phyloP scores from a whole-genome alignment of 305 asterid genomes.

The Fraxinus albicans region DNA sequence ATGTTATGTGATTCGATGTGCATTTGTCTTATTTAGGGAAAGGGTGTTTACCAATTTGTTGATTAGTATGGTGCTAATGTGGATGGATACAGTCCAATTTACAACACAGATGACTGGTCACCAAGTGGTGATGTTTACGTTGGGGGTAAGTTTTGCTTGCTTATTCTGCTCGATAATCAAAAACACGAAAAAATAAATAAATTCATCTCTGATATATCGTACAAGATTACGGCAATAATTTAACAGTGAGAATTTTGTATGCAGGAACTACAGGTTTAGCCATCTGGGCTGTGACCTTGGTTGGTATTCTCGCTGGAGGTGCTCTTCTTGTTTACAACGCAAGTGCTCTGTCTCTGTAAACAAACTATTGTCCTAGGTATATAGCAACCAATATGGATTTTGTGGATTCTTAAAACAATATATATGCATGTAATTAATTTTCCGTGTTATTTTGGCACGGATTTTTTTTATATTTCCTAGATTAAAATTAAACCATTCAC shows the following conservation, averaged over 20 bases:
- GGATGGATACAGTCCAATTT: conserved; percentile 97
- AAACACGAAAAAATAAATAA: too few relatives aligned
- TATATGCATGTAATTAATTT: not conserved
- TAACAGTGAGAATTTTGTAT: not conserved
- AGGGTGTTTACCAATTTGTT: conserved; percentile 92
- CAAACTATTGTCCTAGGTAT: not conserved
- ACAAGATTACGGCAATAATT: not conserved
- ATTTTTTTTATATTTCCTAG: not conserved
- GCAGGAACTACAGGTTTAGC: conserved; percentile 51
- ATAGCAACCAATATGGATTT: not conserved
- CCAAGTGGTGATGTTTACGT: conserved; percentile 81
- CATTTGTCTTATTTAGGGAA: conserved; percentile 54
- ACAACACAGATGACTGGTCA: conserved; percentile 58
- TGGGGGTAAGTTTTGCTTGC: conserved; percentile 45
- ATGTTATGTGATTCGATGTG: not conserved
- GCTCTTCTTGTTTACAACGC: conserved; percentile 94
- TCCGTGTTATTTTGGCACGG: not conserved
- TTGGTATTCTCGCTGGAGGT: conserved; percentile 81
- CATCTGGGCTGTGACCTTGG: conserved; percentile 49
- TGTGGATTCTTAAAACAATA: not conserved
- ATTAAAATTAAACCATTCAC: not conserved
- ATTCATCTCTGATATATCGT: not conserved
- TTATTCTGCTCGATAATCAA: not conserved
- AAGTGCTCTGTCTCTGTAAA: conserved; percentile 79
- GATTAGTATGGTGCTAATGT: conserved; percentile 98